phyloP scores from a whole-genome alignment of 139 green algal species.

The Gonium pectorale region DNA sequence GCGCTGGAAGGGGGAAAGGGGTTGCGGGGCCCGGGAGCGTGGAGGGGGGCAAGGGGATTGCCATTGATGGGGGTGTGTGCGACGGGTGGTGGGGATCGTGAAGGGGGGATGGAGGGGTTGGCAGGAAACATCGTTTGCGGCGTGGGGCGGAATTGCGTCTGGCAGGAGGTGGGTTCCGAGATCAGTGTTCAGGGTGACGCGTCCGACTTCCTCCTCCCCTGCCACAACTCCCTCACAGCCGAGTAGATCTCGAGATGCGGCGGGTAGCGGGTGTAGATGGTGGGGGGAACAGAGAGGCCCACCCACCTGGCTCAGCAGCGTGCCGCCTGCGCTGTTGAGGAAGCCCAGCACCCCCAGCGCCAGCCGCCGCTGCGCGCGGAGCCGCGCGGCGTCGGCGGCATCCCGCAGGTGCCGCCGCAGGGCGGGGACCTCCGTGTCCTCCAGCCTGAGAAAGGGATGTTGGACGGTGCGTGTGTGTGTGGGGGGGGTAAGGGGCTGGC shows the following conservation, averaged over 20 bases:
- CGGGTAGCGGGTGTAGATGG: too few relatives aligned
- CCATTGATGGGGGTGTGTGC: not conserved
- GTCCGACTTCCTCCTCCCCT: not conserved
- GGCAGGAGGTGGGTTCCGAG: not conserved
- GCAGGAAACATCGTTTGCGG: not conserved
- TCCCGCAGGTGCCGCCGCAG: not conserved
- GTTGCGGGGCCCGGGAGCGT: not conserved
- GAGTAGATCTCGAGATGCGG: not conserved
- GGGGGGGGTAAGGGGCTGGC: not conserved
- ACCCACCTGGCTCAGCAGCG: slow-evolving; percentile 1
- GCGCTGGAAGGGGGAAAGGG: not conserved
- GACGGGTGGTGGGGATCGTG: not conserved
- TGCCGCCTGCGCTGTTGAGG: not conserved
- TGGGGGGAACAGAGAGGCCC: not conserved
- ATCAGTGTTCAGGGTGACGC: too few relatives aligned
- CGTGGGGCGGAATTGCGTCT: not conserved
- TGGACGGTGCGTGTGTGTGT: not conserved
- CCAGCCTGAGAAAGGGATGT: not conserved
- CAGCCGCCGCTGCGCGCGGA: not conserved
- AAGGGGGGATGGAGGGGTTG: not conserved
- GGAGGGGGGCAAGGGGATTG: not conserved
- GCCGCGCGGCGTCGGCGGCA: not conserved
- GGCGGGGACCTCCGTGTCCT: not conserved
- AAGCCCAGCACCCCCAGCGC: not conserved
- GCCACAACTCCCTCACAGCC: not conserved